These are phyloP conservation scores for Pseudonitzschia pungens DNA, from an alignment of 108 stramenopile genomes.

Conservation along the genomic window DNA sequence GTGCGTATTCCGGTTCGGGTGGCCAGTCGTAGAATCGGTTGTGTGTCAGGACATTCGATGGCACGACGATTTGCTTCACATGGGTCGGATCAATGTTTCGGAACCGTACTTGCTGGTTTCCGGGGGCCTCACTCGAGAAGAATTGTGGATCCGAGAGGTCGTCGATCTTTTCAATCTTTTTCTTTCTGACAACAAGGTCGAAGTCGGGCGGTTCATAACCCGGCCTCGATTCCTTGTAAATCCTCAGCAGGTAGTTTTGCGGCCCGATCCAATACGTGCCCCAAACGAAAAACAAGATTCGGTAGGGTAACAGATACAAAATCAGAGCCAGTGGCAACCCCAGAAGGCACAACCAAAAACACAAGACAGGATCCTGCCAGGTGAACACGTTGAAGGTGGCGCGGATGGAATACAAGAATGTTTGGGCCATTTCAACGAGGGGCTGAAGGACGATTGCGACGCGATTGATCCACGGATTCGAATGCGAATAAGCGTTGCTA, in stretches of 20 bases:
- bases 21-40: constrained; percentile 79
- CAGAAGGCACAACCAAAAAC: constrained; percentile 56
- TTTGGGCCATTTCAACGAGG: constrained; percentile 37
- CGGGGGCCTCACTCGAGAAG: constrained; percentile 42
- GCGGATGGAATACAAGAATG: constrained; percentile 36
- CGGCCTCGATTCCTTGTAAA: constrained; percentile 23
- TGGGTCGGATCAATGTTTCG: constrained; percentile 38
- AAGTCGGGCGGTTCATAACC: constrained; percentile 39
- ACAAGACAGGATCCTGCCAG: constrained; percentile 71
- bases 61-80: constrained; percentile 61
- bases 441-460: constrained; percentile 43
- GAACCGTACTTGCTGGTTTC: constrained; percentile 37
- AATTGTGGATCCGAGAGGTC: constrained; percentile 22
- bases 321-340: constrained; percentile 35
- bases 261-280: constrained; percentile 62
- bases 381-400: constrained; percentile 67
- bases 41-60: constrained; percentile 51
- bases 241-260: constrained; percentile 38
- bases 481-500: constrained; percentile 46
- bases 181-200: constrained; percentile 30
- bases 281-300: constrained; percentile 42
- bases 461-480: constrained; percentile 53
- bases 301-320: constrained; percentile 64
- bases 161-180: constrained; percentile 29
- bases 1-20: constrained; percentile 57